Evolutionary conservation across 352 stramenopile species (phyloP), one percentile per base, ranked within the genome.

Genomic region (Pythium pyrilobum): DNA sequence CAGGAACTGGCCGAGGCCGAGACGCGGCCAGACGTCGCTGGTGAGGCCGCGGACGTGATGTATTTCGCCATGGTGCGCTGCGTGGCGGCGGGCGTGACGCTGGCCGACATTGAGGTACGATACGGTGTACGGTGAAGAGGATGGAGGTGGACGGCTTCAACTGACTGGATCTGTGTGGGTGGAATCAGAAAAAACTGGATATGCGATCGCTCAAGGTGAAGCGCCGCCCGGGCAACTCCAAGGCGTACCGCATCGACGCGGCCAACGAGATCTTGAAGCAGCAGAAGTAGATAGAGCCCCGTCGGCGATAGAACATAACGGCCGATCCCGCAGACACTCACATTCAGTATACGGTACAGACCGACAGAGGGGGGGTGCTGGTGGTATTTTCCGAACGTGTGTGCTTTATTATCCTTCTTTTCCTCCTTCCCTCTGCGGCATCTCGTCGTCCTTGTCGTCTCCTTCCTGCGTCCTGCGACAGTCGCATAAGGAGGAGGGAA

Each of bases 31-130:
- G 83, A 98, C 57, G 90, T 98, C 0, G 93, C 94, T 8, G 90
- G 88, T 31, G 95, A 98, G 69, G 81, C 96, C 8, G 96, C 94
- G 6, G 96, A 98, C 74, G 88, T 98, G 15, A 72, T 98, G 60
- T 98, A 98, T 66, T 98, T 98, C 71, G 90, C 92, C 18, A 96
- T 98, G 81, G 87, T 96, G 39, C 84, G 87, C 45, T 96, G 91
- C 36, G 77, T 90, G 7, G 93, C 93, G 33, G 92, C 89, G 31
- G 91, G 92, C 20, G 95, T 92, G 32, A 95, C 83, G 50, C 83
- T 98, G 36, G 81, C 96, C 47, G 93, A 98, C 70, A 80, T 97
- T 3, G 84, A 97, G 56, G 80, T 88, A 69, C 24, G 60, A 24
- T 16, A 0, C 5, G 7, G 38, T 55, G 15, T 43, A 20, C n/a